Base-by-base conservation (phyloP, 2,329 filamentous ascomycete genomes). In the Phaeomoniella chlamydospora region DNA sequence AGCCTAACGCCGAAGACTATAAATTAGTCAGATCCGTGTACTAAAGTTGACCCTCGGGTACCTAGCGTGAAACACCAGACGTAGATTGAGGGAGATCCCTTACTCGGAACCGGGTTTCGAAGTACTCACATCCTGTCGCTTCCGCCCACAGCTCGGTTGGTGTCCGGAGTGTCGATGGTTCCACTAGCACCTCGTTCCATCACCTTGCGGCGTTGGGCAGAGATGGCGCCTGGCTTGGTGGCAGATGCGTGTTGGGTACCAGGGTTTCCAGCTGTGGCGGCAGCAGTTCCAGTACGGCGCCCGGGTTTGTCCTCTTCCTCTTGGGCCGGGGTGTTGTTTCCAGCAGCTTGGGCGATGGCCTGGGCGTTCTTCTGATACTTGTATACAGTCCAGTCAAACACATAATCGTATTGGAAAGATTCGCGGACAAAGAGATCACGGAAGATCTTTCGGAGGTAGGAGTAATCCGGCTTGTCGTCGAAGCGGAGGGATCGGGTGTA, bases 371-470 rank as follows among this genome's bases (percentile, higher is more conserved):
- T 94, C 74, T 94, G 87, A 72, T 96, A 94, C 71, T 96, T 96
- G 77, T 94, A 96, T 53, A 96, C 90, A 41, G 90, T 98, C 90
- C 90, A 98, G 67, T 98, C 90, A 54, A 98, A 98, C 51, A 98
- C 90, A 52, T 98, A 96, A 65, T 98, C 90, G 62, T 98, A 96
- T 68, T 98, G 90, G 78, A 96, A 98, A 38, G 88, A 90, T 64
- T 96, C 90, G 44, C 90, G 86, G 49, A 98, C 90, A 55, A 98
- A 98, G 41, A 98, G 78, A 58, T 98, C 90, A 44, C 90, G 87
- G 84, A 98, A 98, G 67, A 98, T 96, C 80, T 96, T 96, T 65
- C 90, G 85, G 39, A 98, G 82, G 67, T 98, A 98, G 47, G 86
- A 94, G 71, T 98, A 98, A 63, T 98, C 90, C 29, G 90, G 90